A percentile compares a stretch with the other conserved stretches of the same genome.
Conservation (phyloP, 2,329 filamentous ascomycete genomes). For the Calonectria pteridis region DNA sequence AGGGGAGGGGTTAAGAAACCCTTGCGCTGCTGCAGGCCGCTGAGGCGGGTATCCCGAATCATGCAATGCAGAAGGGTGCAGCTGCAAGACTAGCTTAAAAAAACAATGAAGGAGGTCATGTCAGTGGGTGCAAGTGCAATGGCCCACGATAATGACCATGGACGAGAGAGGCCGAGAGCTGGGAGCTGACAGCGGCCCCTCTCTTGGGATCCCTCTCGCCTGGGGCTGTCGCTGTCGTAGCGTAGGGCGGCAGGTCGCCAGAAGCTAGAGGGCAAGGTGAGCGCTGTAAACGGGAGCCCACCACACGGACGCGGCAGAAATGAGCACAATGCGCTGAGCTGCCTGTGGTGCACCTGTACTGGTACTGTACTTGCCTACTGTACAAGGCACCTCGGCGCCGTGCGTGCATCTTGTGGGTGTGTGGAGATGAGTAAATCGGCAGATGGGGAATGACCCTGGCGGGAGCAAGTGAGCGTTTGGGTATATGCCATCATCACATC, state of each 20-base stretch:
- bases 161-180: not conserved
- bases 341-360: not conserved
- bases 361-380: not conserved
- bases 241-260: slow-evolving; percentile 1
- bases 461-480: not conserved
- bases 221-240: not conserved
- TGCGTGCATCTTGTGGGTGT: slow-evolving; percentile 3
- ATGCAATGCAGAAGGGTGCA: slow-evolving; percentile 3
- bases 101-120: not conserved
- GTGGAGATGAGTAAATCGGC: slow-evolving; percentile 15
- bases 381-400: not conserved
- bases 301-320: slow-evolving; percentile 3
- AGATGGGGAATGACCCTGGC: slow-evolving; percentile 1
- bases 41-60: slow-evolving; percentile 2
- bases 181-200: not conserved
- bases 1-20: slow-evolving; percentile 1
- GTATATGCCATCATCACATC: slow-evolving; percentile 13
- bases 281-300: slow-evolving; percentile 6
- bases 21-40: not conserved
- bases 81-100: slow-evolving; percentile 10
- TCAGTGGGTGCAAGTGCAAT: not conserved
- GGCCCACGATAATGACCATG: not conserved
- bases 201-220: not conserved
- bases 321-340: slow-evolving; percentile 4
- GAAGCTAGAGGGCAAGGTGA: not conserved